Conservation (phyloP, 345 rosid genomes). For the Cardamine resedifolia region DNA sequence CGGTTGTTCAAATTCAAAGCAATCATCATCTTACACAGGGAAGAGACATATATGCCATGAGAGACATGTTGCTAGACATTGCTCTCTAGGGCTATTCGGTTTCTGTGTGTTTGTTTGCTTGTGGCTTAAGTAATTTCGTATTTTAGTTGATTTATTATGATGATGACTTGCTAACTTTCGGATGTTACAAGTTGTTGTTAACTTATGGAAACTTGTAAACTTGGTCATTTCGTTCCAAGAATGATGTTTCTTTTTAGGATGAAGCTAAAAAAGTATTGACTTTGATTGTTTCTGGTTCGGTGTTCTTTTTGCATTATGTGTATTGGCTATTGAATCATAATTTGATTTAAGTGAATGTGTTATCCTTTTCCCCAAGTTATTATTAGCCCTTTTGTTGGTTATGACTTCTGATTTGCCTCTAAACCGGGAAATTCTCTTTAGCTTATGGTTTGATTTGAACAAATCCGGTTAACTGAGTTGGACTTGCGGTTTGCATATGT, state of each 20-base stretch:
- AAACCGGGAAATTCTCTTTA: not conserved
- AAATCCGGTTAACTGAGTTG: no score
- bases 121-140: conserved; percentile 22
- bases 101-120: conserved; percentile 14
- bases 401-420: not conserved
- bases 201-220: conserved; percentile 18
- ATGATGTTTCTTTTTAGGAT: conserved; percentile 5
- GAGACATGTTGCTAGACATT: conserved; percentile 48
- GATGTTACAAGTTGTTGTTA: conserved; percentile 29
- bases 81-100: conserved; percentile 39
- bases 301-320: not conserved
- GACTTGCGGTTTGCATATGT: not conserved
- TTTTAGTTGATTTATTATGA: conserved; percentile 28
- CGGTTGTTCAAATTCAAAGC: conserved; percentile 48
- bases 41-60: conserved; percentile 50
- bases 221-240: conserved; percentile 18
- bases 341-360: no score
- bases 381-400: not conserved
- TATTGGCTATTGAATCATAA: not conserved
- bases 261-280: not conserved
- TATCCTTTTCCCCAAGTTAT: no score
- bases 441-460: no score
- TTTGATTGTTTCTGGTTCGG: conserved; percentile 4
- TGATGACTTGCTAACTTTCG: conserved; percentile 29
- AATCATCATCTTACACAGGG: conserved; percentile 63